These are phyloP conservation scores for Chlamydomonas sphaeroides DNA, from an alignment of 139 green algal species.

Conservation along the genomic window DNA sequence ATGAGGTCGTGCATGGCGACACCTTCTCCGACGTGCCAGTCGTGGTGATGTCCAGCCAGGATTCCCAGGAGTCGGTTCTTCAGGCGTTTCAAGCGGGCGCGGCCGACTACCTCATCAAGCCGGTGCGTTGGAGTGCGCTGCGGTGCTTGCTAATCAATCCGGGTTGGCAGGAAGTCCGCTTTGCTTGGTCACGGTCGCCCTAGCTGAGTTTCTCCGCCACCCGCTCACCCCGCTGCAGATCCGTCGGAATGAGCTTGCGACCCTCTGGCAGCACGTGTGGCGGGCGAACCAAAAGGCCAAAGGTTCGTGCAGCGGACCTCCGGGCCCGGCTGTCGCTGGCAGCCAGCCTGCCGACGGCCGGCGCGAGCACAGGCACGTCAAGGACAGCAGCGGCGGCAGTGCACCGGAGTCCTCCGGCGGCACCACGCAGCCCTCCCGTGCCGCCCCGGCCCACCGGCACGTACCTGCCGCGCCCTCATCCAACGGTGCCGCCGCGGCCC, in stretches of 20 bases:
- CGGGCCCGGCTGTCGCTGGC: slow-evolving; percentile 20
- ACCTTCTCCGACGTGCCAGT: slow-evolving; percentile 34
- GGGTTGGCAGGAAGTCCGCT: too few relatives aligned
- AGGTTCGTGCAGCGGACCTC: too few relatives aligned
- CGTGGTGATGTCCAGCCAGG: slow-evolving; percentile 50
- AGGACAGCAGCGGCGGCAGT: slow-evolving; percentile 37
- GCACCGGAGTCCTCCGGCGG: slow-evolving; percentile 26
- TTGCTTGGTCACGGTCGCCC: too few relatives aligned
- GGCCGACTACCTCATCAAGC: slow-evolving; percentile 82
- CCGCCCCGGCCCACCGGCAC: not conserved
- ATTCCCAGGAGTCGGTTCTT: slow-evolving; percentile 48
- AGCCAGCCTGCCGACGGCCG: not conserved
- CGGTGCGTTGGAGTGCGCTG: slow-evolving; percentile 80
- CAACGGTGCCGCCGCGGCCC: too few relatives aligned
- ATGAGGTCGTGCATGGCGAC: slow-evolving; percentile 40
- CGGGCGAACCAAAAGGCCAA: too few relatives aligned
- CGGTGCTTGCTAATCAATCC: too few relatives aligned
- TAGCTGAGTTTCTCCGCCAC: too few relatives aligned
- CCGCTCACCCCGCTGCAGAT: too few relatives aligned
- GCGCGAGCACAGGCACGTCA: not conserved
- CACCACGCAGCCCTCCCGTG: slow-evolving; percentile 8
- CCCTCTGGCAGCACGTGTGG: slow-evolving; percentile 75
- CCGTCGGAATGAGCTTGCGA: slow-evolving; percentile 78
- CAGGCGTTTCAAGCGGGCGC: slow-evolving; percentile 65
- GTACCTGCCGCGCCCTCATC: too few relatives aligned